Percentiles rank a stretch among this genome's conserved stretches.
These are phyloP conservation scores for Fusarium mangiferae DNA, from an alignment of 2,329 filamentous ascomycete species.

Conservation along the genomic window DNA sequence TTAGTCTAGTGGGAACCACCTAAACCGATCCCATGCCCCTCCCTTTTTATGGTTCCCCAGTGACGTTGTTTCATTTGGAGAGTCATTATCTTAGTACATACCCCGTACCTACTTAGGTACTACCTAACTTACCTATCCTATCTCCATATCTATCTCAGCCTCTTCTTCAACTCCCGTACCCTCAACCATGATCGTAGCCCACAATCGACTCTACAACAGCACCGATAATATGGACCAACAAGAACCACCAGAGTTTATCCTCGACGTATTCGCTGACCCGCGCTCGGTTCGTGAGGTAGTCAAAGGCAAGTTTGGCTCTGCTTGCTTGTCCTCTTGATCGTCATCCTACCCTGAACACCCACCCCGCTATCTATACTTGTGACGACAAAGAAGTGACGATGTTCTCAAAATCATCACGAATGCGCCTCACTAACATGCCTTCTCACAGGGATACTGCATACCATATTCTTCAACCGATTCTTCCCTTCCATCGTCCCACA, in stretches of 20 bases:
- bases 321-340: constrained; percentile 19
- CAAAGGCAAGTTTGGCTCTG: constrained; percentile 70
- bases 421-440: neutral
- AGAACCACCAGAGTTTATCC: constrained; percentile 83
- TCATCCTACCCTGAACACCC: constrained; percentile 38
- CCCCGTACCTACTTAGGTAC: neutral
- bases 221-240: constrained; percentile 58
- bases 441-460: constrained; percentile 82
- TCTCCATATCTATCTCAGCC: constrained; percentile 2
- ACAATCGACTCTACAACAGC: constrained; percentile 35
- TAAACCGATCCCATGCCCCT: constrained; percentile 22
- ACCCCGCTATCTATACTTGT: constrained; percentile 29
- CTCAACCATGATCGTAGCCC: constrained; percentile 38
- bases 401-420: neutral
- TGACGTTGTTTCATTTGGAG: constrained; percentile 21
- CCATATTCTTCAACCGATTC: constrained; percentile 99
- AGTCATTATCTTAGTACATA: neutral
- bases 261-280: constrained; percentile 94
- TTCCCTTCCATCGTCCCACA: constrained; percentile 86
- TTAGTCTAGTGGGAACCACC: constrained; percentile 14
- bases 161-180: neutral
- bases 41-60: constrained; percentile 6
- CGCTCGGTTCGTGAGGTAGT: constrained; percentile 91
- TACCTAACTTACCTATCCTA: neutral
- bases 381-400: neutral